Evolutionary conservation across 225 moss, liverwort and hornwort species (phyloP).

Genomic region (Bryum argenteum): DNA sequence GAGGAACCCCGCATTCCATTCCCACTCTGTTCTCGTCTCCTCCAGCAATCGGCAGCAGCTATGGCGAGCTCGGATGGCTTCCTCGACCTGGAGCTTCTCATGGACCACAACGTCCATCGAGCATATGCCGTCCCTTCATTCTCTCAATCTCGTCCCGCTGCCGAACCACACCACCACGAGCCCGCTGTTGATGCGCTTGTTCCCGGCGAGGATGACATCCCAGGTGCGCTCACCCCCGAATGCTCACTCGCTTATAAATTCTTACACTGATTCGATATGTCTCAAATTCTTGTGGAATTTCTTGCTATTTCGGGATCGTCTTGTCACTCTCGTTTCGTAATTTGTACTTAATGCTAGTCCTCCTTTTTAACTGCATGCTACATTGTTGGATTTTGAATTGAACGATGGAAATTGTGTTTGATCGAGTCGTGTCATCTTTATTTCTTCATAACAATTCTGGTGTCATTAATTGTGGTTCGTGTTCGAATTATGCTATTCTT

Average conservation of each 20-base stretch:
- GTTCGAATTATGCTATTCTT: too few species aligned
- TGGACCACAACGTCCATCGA: constrained; percentile 59
- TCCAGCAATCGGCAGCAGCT: neutral
- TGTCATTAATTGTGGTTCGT: too few species aligned
- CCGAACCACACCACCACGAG: constrained; percentile 5
- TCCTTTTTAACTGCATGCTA: neutral
- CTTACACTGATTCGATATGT: neutral
- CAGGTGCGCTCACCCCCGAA: constrained; percentile 27
- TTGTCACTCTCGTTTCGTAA: neutral
- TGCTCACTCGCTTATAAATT: neutral
- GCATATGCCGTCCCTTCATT: constrained; percentile 26
- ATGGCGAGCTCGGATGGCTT: constrained; percentile 50
- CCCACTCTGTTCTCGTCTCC: too few species aligned
- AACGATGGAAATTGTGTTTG: too few species aligned
- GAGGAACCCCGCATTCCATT: too few species aligned
- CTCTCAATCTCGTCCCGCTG: neutral
- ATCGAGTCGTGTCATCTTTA: too few species aligned
- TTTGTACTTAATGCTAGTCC: constrained; percentile 3
- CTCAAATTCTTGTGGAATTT: neutral
- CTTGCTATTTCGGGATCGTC: neutral
- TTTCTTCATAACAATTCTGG: too few species aligned
- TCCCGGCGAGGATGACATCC: constrained; percentile 10
- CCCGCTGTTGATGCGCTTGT: neutral
- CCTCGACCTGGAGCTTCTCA: constrained; percentile 62
- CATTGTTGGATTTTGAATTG: neutral